A percentile compares a stretch with the other conserved stretches of the same genome.
These are phyloP conservation scores for Beauveria sp. DNA, from an alignment of 2,329 filamentous ascomycete species.

Conservation along the genomic window DNA sequence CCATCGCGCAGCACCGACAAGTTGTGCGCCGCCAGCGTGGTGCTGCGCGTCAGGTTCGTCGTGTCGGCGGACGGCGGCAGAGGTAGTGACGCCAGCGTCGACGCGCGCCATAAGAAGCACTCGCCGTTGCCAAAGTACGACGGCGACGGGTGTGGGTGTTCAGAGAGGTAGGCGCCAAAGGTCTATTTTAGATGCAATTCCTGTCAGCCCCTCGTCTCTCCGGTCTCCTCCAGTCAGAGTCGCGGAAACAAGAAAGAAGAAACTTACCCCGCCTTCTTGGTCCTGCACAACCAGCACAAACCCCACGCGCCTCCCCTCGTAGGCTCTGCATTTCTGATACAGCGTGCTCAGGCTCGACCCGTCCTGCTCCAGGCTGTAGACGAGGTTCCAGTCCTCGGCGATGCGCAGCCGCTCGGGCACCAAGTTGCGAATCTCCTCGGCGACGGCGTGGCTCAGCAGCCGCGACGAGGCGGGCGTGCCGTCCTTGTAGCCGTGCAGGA, in stretches of 20 bases:
- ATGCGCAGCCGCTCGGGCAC: conserved; percentile 82
- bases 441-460: conserved; percentile 64
- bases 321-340: conserved; percentile 69
- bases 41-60: conserved; percentile 36
- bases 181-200: conserved; percentile 36
- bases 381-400: conserved; percentile 75
- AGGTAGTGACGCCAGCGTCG: conserved; percentile 45
- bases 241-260: neutral
- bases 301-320: conserved; percentile 63
- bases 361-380: conserved; percentile 87
- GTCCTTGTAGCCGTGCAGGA: conserved; percentile 57
- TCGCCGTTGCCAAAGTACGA: conserved; percentile 96
- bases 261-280: conserved; percentile 57
- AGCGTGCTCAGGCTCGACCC: conserved; percentile 81
- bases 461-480: conserved; percentile 52
- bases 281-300: conserved; percentile 88
- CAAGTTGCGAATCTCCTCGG: conserved; percentile 87
- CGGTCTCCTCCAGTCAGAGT: neutral
- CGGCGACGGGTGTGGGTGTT: conserved; percentile 69
- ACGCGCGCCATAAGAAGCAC: conserved; percentile 67
- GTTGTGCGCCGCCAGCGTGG: conserved; percentile 22
- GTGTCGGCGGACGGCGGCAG: conserved; percentile 46
- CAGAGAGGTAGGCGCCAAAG: conserved; percentile 91
- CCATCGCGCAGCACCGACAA: conserved; percentile 15
- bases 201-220: neutral